Evolutionary conservation across 176 grass and related monocot species (phyloP).

Genomic region (Lolium rigidum): DNA sequence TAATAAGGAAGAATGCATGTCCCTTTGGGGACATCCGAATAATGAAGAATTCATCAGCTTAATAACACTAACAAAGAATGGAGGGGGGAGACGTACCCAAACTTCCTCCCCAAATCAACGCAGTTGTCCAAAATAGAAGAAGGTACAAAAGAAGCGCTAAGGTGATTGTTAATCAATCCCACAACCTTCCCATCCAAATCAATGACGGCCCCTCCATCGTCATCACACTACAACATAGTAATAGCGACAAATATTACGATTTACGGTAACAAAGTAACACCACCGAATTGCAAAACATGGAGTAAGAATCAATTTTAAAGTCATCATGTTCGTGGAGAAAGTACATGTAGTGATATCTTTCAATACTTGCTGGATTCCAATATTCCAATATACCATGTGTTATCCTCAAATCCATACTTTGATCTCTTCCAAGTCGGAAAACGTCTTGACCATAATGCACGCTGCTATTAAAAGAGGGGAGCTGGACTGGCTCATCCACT

Average conservation of each 20-base stretch:
- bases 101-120: not conserved
- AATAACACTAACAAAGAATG: not conserved
- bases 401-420: not conserved
- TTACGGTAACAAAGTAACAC: not conserved
- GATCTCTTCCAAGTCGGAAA: not conserved
- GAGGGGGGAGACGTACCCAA: not conserved
- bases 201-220: conserved; percentile 4
- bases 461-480: not conserved
- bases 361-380: not conserved
- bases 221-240: conserved; percentile 12
- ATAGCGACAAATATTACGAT: not conserved
- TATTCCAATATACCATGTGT: conserved; percentile 2
- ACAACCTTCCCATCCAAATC: not conserved
- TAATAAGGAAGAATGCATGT: not conserved
- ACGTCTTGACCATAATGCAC: not conserved
- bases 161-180: not conserved
- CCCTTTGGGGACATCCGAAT: not conserved
- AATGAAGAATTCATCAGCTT: not conserved
- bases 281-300: not conserved
- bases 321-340: not conserved
- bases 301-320: not conserved
- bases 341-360: conserved; percentile 17
- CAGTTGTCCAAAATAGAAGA: not conserved
- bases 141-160: not conserved
- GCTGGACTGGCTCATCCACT: not conserved